These are phyloP conservation scores for Leucaena leucocephala DNA, from an alignment of 306 rosid genomes.

Conservation along the genomic window DNA sequence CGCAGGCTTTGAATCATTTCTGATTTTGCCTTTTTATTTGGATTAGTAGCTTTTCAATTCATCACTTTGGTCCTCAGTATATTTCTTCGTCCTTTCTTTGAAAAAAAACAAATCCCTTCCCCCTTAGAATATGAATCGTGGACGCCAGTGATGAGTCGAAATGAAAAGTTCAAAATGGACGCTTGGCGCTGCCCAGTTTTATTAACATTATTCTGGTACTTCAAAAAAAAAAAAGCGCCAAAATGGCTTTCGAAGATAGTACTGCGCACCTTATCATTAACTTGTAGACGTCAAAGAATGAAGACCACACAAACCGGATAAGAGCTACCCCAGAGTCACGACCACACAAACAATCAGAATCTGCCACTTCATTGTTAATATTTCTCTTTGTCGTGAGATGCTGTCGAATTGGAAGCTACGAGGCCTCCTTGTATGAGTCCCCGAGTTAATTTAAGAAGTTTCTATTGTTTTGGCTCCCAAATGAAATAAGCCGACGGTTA, in stretches of 20 bases:
- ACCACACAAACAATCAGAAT: background rate
- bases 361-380: background rate
- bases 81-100: background rate
- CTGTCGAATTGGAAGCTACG: background rate
- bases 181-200: background rate
- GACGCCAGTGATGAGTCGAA: background rate
- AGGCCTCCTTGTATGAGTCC: background rate
- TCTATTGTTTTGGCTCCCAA: background rate
- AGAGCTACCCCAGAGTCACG: background rate
- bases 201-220: background rate
- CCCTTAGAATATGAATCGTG: background rate
- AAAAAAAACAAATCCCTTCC: background rate
- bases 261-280: background rate
- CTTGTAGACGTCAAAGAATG: background rate
- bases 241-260: background rate
- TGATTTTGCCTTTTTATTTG: constrained; percentile 19
- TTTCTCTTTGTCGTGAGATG: background rate
- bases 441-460: background rate
- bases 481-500: background rate
- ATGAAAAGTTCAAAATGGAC: background rate
- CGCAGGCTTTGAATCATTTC: constrained; percentile 39
- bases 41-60: background rate
- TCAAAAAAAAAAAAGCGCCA: background rate
- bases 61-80: background rate
- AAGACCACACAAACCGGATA: constrained; percentile 20